Evolutionary conservation across 2,329 filamentous ascomycete species (phyloP), one percentile per base, ranked within the genome.

Genomic region (Aspergillus arachidicola): DNA sequence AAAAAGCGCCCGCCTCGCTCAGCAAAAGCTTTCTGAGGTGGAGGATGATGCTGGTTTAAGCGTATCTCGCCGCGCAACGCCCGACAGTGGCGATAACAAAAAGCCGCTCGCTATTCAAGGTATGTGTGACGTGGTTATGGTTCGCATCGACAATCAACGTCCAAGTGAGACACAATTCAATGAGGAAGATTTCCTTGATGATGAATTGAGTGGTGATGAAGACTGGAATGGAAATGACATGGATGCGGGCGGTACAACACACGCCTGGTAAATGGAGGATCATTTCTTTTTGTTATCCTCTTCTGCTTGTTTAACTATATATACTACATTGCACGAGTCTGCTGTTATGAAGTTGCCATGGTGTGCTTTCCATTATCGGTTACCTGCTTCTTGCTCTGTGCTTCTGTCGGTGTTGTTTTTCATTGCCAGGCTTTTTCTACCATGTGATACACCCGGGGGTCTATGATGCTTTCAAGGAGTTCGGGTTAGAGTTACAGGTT

Each of bases 81-180:
- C 66, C 19, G 65, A 68, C 4, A 46, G 38, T 10, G 62, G 69
- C 34, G 59, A 58, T 26, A 64, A 68, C 26, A 23, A 45, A 12
- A 57, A 59, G 19, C 43, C 26, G 10, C 58, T 62, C 0, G 78
- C 76, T 64, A 75, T 84, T 19, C 87, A 88, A 69, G 86, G 86
- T 1, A 79, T 86, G 69, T 89, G 87, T 68, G 79, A 86, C 58
- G 77, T 83, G 11, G 86, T 89, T 12, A 81, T 84, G 50, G 82
- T 89, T 57, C 81, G 83, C 30, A 87, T 89, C 59, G 87, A 89
- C 70, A 89, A 89, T 68, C 82, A 85, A 66, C 83, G 87, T 7
- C 87, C 87, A 1, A 81, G 82, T 4, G 86, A 89, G 62, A 81
- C 82, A 50, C 83, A 87, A 51, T 86, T 82, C 69, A 84, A 82